Evolutionary conservation across 106 monocot genomes (phyloP).

Genomic region (Triglochin maritima): DNA sequence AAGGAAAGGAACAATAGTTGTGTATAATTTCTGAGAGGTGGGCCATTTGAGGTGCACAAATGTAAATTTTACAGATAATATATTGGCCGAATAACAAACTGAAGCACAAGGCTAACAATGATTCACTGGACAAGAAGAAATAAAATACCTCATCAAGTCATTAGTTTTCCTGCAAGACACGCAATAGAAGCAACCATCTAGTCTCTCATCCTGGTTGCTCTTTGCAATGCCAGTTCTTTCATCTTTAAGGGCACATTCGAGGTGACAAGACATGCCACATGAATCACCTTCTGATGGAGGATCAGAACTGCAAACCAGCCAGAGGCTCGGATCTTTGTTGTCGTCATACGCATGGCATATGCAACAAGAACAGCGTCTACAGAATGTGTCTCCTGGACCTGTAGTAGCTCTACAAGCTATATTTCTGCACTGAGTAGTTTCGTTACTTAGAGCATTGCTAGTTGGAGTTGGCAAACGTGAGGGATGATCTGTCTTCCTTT

Average conservation of each 20-base stretch:
- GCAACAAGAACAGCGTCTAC: slow-evolving; percentile 60
- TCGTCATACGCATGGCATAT: slow-evolving; percentile 67
- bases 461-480: slow-evolving; percentile 31
- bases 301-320: slow-evolving; percentile 58
- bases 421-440: slow-evolving; percentile 31
- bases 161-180: slow-evolving; percentile 32
- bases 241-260: slow-evolving; percentile 44
- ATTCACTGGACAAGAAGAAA: no score
- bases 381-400: slow-evolving; percentile 30
- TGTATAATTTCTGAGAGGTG: no score
- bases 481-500: slow-evolving; percentile 65
- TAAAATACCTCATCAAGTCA: slow-evolving; percentile 5
- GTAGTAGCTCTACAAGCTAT: slow-evolving; percentile 46
- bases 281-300: slow-evolving; percentile 13
- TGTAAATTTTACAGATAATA: no score
- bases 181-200: slow-evolving; percentile 51
- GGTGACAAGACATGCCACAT: slow-evolving; percentile 51
- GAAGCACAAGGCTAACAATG: no score
- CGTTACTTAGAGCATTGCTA: slow-evolving; percentile 9
- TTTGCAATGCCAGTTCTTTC: slow-evolving; percentile 35
- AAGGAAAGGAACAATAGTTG: no score
- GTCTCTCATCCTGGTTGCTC: slow-evolving; percentile 6
- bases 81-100: no score
- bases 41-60: no score
- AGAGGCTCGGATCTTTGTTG: slow-evolving; percentile 74